Evolutionary conservation across 805 yeast species (phyloP).

Genomic region (Maudiozyma saulgeensis): DNA sequence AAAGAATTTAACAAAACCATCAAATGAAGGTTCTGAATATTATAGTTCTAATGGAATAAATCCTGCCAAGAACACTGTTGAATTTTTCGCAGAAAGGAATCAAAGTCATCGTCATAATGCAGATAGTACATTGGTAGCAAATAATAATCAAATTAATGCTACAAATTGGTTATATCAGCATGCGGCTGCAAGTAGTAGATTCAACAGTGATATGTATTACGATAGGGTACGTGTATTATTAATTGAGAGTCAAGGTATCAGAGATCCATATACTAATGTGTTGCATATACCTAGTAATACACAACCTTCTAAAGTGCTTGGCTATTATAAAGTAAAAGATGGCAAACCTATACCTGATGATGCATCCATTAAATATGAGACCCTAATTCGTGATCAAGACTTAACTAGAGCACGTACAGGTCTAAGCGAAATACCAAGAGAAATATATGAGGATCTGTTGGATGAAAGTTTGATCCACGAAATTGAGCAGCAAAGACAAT

Average conservation of each 20-base stretch:
- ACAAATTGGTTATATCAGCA: slow-evolving; percentile 81
- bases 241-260: slow-evolving; percentile 42
- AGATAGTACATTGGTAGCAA: slow-evolving; percentile 12
- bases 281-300: slow-evolving; percentile 62
- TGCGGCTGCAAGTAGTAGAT: slow-evolving; percentile 66
- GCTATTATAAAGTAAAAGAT: slow-evolving; percentile 17
- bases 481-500: slow-evolving; percentile 49
- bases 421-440: slow-evolving; percentile 46
- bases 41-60: slow-evolving; percentile 9
- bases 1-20: not conserved
- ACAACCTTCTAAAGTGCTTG: slow-evolving; percentile 50
- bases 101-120: slow-evolving; percentile 6
- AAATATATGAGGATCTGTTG: slow-evolving; percentile 48
- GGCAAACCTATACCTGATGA: slow-evolving; percentile 18
- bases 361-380: slow-evolving; percentile 36
- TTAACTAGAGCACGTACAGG: slow-evolving; percentile 51
- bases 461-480: slow-evolving; percentile 51
- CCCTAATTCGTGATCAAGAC: slow-evolving; percentile 38
- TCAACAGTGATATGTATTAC: slow-evolving; percentile 51
- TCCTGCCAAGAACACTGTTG: slow-evolving; percentile 32
- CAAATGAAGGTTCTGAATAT: slow-evolving; percentile 1
- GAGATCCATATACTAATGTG: slow-evolving; percentile 81
- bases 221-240: slow-evolving; percentile 44
- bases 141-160: slow-evolving; percentile 38
- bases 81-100: slow-evolving; percentile 30